Base-by-base conservation (phyloP, 768 basidiomycete species). In the Agaricus blazei region DNA sequence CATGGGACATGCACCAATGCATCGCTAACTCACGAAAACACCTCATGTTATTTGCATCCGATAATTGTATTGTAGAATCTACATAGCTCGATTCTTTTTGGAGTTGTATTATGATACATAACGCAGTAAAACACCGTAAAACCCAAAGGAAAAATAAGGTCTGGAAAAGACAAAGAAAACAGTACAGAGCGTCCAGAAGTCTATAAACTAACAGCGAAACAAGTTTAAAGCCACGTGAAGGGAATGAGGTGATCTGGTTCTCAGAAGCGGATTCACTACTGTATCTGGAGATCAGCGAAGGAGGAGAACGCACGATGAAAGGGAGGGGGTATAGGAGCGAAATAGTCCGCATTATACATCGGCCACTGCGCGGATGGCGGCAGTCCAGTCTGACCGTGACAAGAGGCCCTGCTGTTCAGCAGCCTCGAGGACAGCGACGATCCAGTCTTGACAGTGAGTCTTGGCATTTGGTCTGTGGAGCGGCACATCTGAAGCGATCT, bases 1-100 rank as follows among this genome's bases (percentile, higher is more conserved):
- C 60, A 52, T 72, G 43, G 65, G 54, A 14, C 48, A 59, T 38
- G 58, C 65, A 14, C 59, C 57, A n/a, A 63, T 65, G 58, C 62
- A 64, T 24, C 41, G 48, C 26, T 56, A 47, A 28, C 15, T 14
- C 31, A 42, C 12, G 36, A 48, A 27, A 54, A 28, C n/a, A 15
- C 34, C 2, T 36, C 45, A 43, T 4, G 51, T 34, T 45, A 29
- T 51, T 8, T 57, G 19, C 29, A 28, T n/a, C 29, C 15, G 26
- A 14, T 36, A 38, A 11, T 40, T 55, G 54, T 55, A 48, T 55
- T 48, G 41, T 56, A 56, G 19, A 12, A 43, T 19, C 8, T 43
- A 43, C 15, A n/a, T 12, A 19, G 1, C 7, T 8, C 11, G 41
- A 43, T 43, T 43, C 41, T 19, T 19, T 19, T 19, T 24, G 7